Evolutionary conservation across 441 rosid genomes (phyloP).

Genomic region (Syzygium syzygioides): DNA sequence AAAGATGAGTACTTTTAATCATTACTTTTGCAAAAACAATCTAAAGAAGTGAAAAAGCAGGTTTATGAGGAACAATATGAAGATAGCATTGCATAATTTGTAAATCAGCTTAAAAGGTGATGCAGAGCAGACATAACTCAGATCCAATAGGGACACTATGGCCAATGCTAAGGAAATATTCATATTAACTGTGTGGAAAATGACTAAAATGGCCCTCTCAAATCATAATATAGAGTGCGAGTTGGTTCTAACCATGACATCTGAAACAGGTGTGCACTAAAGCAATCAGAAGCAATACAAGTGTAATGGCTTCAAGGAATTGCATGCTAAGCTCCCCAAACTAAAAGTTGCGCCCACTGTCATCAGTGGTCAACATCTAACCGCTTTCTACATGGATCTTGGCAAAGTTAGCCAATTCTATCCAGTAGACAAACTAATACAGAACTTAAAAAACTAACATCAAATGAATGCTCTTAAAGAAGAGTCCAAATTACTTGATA

Average conservation of each 20-base stretch:
- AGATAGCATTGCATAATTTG: neutral
- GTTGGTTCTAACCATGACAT: neutral
- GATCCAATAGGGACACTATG: neutral
- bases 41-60: slow-evolving; percentile 1
- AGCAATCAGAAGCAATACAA: neutral
- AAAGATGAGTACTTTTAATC: slow-evolving; percentile 41
- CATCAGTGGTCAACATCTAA: neutral
- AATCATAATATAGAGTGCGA: neutral
- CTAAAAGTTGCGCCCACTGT: neutral
- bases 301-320: neutral
- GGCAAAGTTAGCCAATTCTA: slow-evolving; percentile 9
- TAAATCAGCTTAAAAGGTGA: neutral
- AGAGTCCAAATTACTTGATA: slow-evolving; percentile 36
- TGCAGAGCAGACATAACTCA: neutral
- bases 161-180: neutral
- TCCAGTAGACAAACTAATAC: neutral
- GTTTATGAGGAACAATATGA: neutral
- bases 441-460: slow-evolving; percentile 4
- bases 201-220: neutral
- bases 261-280: neutral
- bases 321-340: neutral
- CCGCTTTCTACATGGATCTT: neutral
- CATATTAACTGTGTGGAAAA: neutral
- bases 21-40: slow-evolving; percentile 14
- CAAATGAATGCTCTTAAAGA: slow-evolving; percentile 18